Conservation (phyloP, 148 eudicot genomes). For the Fagopyrum esculentum region DNA sequence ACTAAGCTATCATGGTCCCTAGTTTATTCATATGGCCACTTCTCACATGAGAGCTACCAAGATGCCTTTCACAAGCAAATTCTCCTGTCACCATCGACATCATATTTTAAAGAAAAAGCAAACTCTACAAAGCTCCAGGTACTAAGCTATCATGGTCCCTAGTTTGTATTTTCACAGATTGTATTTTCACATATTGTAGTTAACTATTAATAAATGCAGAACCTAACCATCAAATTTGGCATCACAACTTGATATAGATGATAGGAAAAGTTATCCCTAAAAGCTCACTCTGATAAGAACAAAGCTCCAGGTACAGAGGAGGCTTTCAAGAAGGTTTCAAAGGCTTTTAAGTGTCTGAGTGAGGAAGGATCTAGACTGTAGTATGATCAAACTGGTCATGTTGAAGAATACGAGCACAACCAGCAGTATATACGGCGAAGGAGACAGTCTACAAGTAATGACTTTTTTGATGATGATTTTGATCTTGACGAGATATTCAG, state of each 20-base stretch:
- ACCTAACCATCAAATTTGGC: too few relatives aligned
- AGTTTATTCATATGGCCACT: not conserved
- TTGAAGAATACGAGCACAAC: constrained; percentile 72
- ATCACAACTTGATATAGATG: constrained; percentile 51
- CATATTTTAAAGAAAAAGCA: not conserved
- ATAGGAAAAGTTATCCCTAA: constrained; percentile 83
- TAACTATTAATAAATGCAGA: too few relatives aligned
- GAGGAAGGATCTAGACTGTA: constrained; percentile 75
- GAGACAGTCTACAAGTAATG: constrained; percentile 50
- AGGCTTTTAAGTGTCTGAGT: constrained; percentile 20
- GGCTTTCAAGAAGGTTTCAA: constrained; percentile 87
- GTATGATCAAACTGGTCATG: constrained; percentile 80
- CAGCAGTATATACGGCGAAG: constrained; percentile 62
- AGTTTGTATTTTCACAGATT: too few relatives aligned
- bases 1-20: not conserved
- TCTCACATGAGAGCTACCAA: not conserved
- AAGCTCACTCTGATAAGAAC: constrained; percentile 97
- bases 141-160: constrained; percentile 39
- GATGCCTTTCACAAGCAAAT: not conserved
- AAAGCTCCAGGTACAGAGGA: constrained; percentile 97
- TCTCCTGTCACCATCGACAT: not conserved
- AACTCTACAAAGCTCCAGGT: constrained; percentile 11
- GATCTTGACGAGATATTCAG: constrained; percentile 60
- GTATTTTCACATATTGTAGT: too few relatives aligned
- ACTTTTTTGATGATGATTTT: constrained; percentile 25